These are phyloP conservation scores for Fusarium burgessii DNA, from an alignment of 2,329 filamentous ascomycete species.

Conservation along the genomic window DNA sequence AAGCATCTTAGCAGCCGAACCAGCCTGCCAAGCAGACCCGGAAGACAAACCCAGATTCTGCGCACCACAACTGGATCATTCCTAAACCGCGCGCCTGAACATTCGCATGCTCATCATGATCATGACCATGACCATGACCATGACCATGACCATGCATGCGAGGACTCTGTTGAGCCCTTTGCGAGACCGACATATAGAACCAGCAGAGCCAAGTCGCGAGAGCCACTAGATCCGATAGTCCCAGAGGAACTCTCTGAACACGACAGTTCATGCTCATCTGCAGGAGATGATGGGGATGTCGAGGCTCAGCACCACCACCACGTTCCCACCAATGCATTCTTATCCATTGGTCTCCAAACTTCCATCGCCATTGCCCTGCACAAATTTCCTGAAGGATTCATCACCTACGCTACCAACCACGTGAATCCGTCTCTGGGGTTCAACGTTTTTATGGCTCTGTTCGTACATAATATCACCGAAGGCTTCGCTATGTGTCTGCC, in stretches of 20 bases:
- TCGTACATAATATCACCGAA: slow-evolving; percentile 98
- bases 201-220: slow-evolving; percentile 56
- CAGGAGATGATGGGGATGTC: slow-evolving; percentile 57
- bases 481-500: slow-evolving; percentile 95
- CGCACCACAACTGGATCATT: slow-evolving; percentile 57
- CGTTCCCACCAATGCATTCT: slow-evolving; percentile 91
- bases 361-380: slow-evolving; percentile 95
- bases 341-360: slow-evolving; percentile 95
- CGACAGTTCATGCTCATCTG: slow-evolving; percentile 45
- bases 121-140: slow-evolving; percentile 43
- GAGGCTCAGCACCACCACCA: slow-evolving; percentile 86
- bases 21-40: slow-evolving; percentile 44
- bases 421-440: slow-evolving; percentile 90
- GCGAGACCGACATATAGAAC: slow-evolving; percentile 52
- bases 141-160: slow-evolving; percentile 42
- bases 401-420: slow-evolving; percentile 98
- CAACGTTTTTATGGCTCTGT: slow-evolving; percentile 93
- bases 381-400: slow-evolving; percentile 89
- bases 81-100: slow-evolving; percentile 48
- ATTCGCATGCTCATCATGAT: slow-evolving; percentile 39
- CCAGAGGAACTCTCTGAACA: slow-evolving; percentile 43
- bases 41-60: slow-evolving; percentile 53
- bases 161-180: slow-evolving; percentile 41
- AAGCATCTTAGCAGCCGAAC: slow-evolving; percentile 64
- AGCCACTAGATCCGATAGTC: slow-evolving; percentile 48